Conservation (phyloP, 2,329 filamentous ascomycete species). For the Cryphonectria japonica region DNA sequence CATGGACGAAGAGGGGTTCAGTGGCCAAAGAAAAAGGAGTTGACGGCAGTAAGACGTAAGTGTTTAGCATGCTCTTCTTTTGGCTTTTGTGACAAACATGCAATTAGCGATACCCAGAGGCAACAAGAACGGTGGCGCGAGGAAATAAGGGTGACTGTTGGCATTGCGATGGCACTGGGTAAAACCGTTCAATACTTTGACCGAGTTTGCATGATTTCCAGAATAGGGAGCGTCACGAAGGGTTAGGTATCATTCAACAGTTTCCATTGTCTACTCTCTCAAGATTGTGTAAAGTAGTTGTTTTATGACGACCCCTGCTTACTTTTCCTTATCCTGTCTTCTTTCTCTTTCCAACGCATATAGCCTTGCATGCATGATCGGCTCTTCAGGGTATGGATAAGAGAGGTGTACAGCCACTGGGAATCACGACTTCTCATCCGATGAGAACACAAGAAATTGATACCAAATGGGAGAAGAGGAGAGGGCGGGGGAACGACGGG, state of each 20-base stretch:
- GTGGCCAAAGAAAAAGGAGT: not conserved
- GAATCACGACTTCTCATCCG: not conserved
- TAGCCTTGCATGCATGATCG: not conserved
- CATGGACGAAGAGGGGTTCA: not conserved
- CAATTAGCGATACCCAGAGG: slow-evolving; percentile 15
- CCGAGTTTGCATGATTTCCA: not conserved
- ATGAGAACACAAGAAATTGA: not conserved
- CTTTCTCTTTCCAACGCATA: not conserved
- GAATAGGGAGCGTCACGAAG: not conserved
- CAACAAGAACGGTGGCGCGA: not conserved
- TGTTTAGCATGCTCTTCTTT: not conserved
- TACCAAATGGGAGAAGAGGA: not conserved
- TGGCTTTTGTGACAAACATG: not conserved
- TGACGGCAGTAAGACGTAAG: not conserved
- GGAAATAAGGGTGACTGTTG: not conserved
- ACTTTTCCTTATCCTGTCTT: not conserved
- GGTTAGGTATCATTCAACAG: not conserved
- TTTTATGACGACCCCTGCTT: not conserved
- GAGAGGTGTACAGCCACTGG: not conserved
- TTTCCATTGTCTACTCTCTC: not conserved
- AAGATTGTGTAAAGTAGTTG: not conserved
- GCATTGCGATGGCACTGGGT: not conserved
- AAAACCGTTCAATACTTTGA: not conserved
- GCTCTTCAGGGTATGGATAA: not conserved
- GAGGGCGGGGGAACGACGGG: not conserved